Evolutionary conservation across 2,329 filamentous ascomycete genomes (phyloP).

Genomic region (Westerdykella ornata): DNA sequence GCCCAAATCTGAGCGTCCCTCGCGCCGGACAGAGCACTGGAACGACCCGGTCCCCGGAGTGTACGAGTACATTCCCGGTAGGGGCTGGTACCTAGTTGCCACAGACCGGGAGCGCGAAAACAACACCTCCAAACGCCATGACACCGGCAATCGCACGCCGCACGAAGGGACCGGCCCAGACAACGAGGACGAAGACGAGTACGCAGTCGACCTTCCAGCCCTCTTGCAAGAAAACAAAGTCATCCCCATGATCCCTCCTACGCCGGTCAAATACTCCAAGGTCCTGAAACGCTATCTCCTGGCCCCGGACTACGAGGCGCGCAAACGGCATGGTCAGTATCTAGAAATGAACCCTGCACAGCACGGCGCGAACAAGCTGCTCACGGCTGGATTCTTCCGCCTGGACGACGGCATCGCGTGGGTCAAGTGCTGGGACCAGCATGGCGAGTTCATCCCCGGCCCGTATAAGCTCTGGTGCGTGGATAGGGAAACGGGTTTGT

Average conservation of each 20-base stretch:
- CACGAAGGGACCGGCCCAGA: neutral
- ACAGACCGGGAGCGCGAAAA: conserved; percentile 31
- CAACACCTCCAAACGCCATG: conserved; percentile 3
- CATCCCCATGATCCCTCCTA: conserved; percentile 26
- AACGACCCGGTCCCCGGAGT: conserved; percentile 43
- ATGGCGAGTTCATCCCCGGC: conserved; percentile 46
- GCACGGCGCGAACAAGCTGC: conserved; percentile 31
- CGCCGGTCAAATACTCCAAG: conserved; percentile 43
- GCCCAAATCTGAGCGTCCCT: conserved; percentile 34
- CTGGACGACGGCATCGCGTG: conserved; percentile 46
- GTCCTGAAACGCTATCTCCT: conserved; percentile 47
- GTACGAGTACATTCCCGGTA: conserved; percentile 46
- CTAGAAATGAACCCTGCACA: conserved; percentile 13
- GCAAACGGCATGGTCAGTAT: conserved; percentile 41
- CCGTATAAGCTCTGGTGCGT: conserved; percentile 47
- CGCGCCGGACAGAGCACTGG: conserved; percentile 45
- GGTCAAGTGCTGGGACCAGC: conserved; percentile 46
- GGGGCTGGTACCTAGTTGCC: conserved; percentile 46
- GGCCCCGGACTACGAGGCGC: conserved; percentile 42
- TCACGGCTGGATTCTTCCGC: conserved; percentile 43
- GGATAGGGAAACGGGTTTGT: conserved; percentile 36
- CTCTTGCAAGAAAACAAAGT: conserved; percentile 8
- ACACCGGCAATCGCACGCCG: too few relatives aligned
- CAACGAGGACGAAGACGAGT: conserved; percentile 4
- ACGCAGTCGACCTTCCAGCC: neutral